Conservation (phyloP, 2,329 filamentous ascomycete species). For the Pseudogymnoascus sp. region DNA sequence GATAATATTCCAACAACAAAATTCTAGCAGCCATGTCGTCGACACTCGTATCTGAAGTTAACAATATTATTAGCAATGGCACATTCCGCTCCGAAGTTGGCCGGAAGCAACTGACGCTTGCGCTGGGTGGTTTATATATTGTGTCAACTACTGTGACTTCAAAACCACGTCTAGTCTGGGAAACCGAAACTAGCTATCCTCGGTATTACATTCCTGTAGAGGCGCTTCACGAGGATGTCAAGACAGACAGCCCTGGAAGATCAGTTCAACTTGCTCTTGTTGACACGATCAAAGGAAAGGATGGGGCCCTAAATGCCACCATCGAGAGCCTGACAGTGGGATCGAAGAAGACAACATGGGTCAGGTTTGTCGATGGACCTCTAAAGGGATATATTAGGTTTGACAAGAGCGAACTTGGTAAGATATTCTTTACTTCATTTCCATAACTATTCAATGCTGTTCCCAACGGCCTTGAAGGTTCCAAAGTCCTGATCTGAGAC, state of each 20-base stretch:
- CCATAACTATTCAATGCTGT: neutral
- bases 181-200: neutral
- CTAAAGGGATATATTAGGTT: slow-evolving; percentile 11
- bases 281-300: neutral
- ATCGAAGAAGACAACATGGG: neutral
- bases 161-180: neutral
- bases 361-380: slow-evolving; percentile 6
- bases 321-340: neutral
- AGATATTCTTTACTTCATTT: neutral
- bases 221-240: neutral
- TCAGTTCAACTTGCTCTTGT: neutral
- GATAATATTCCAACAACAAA: neutral
- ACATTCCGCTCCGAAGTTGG: neutral
- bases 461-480: neutral
- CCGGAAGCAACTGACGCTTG: neutral
- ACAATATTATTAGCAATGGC: neutral
- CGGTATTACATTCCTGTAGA: neutral
- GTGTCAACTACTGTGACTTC: neutral
- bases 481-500: neutral
- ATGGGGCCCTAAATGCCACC: neutral
- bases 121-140: neutral
- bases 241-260: neutral
- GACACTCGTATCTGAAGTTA: neutral
- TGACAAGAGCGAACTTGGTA: slow-evolving; percentile 9
- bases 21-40: neutral